Conservation (phyloP, 2,329 filamentous ascomycete genomes). For the Monilinia fructigena region DNA sequence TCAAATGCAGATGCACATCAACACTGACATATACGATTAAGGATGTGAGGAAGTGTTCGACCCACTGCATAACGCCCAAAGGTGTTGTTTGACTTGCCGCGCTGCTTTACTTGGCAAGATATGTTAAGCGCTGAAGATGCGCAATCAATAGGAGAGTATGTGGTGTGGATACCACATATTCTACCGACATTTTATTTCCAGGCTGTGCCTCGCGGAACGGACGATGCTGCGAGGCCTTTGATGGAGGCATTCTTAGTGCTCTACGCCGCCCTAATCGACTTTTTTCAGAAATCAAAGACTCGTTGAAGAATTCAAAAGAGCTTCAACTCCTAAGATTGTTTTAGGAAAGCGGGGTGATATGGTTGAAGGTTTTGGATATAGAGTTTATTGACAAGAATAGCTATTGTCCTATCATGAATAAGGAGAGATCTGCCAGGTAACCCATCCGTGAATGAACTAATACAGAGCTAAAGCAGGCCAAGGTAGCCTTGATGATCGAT, state of each 20-base stretch:
- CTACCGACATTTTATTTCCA: slow-evolving; percentile 6
- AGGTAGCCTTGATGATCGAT: neutral
- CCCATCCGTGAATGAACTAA: neutral
- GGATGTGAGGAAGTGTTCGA: neutral
- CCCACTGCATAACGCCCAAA: neutral
- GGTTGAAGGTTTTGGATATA: neutral
- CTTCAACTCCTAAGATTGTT: neutral
- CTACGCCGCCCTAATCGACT: slow-evolving; percentile 2
- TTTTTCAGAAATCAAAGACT: neutral
- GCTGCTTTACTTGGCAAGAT: slow-evolving; percentile 4
- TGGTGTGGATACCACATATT: neutral
- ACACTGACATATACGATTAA: slow-evolving; percentile 4
- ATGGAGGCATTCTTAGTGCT: slow-evolving; percentile 2
- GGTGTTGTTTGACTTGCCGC: slow-evolving; percentile 14
- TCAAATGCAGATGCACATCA: neutral
- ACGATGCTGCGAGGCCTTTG: slow-evolving; percentile 19
- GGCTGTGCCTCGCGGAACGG: slow-evolving; percentile 23
- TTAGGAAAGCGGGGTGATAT: neutral
- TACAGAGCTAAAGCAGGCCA: neutral
- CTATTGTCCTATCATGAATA: neutral
- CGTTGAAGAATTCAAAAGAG: neutral
- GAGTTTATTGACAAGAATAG: neutral
- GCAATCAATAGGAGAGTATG: slow-evolving; percentile 2
- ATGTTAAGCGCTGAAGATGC: slow-evolving; percentile 17
- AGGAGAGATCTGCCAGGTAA: neutral